phyloP scores from a whole-genome alignment of 164 flowering plant genomes.

The Aristolochia contorta region DNA sequence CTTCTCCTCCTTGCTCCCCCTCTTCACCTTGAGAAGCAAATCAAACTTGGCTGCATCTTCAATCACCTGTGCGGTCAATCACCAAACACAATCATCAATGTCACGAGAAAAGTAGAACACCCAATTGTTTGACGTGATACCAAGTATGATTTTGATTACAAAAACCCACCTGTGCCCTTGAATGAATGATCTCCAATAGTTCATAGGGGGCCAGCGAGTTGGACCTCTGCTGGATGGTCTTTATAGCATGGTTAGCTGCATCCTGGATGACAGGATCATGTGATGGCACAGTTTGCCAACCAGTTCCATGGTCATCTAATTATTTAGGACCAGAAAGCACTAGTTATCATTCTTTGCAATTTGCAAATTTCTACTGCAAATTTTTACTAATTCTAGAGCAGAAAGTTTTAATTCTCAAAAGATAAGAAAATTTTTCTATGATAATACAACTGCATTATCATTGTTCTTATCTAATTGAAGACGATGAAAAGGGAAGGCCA shows the following conservation, averaged over 20 bases:
- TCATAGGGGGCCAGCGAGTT: conserved; percentile 63
- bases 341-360: not conserved
- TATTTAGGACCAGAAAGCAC: conserved; percentile 7
- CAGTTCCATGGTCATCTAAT: conserved; percentile 38
- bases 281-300: conserved; percentile 45
- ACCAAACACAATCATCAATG: not conserved
- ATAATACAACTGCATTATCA: not conserved
- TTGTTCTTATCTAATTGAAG: too few species aligned
- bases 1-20: conserved; percentile 18
- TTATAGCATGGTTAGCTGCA: conserved; percentile 68
- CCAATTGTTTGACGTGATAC: not conserved
- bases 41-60: conserved; percentile 53
- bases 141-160: too few species aligned
- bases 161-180: conserved; percentile 57
- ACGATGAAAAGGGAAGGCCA: too few species aligned
- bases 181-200: conserved; percentile 52
- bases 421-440: not conserved
- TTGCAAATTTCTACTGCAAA: too few species aligned
- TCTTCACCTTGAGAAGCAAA: conserved; percentile 25
- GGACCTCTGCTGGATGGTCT: conserved; percentile 66
- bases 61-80: conserved; percentile 23
- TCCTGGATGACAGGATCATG: conserved; percentile 61
- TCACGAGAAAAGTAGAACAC: not conserved
- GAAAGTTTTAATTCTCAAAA: not conserved
- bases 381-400: too few species aligned